Conservation (phyloP, 805 yeast genomes). For the Nakazawaea populi region DNA sequence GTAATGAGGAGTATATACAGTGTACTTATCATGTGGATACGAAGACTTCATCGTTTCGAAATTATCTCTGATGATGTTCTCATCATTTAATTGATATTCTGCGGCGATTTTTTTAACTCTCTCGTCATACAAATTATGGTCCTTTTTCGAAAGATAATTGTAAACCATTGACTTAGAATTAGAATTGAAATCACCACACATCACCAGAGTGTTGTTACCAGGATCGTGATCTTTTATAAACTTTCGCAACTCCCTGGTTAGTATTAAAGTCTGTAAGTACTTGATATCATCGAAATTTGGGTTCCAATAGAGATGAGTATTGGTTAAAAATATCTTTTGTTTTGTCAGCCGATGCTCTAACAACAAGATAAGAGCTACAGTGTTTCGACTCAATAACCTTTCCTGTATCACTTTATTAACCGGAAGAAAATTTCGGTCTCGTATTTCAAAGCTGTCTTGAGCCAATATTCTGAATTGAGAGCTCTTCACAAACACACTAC, state of each 20-base stretch:
- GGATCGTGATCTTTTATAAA: constrained; percentile 21
- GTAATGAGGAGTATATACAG: constrained; percentile 44
- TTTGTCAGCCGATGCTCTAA: constrained; percentile 37
- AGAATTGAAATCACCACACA: constrained; percentile 57
- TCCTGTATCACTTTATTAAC: constrained; percentile 27
- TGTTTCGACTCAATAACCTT: constrained; percentile 41
- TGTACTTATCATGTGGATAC: constrained; percentile 25
- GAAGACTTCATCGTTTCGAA: constrained; percentile 25
- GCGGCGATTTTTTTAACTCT: constrained; percentile 24
- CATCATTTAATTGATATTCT: not conserved
- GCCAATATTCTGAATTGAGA: constrained; percentile 37
- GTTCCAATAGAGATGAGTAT: constrained; percentile 59
- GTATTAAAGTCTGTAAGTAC: constrained; percentile 43
- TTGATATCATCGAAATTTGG: constrained; percentile 48
- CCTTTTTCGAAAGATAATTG: constrained; percentile 23
- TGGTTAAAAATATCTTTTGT: constrained; percentile 39
- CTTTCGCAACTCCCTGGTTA: constrained; percentile 24
- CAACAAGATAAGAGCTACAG: constrained; percentile 49
- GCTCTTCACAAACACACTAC: constrained; percentile 46
- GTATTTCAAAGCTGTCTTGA: constrained; percentile 21
- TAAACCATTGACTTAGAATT: constrained; percentile 43
- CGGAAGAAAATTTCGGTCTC: constrained; percentile 20
- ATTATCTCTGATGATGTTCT: constrained; percentile 12
- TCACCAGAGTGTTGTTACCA: constrained; percentile 29
- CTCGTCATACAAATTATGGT: constrained; percentile 13